Conservation (phyloP, 768 basidiomycete genomes). For the Termitomyces sp. region DNA sequence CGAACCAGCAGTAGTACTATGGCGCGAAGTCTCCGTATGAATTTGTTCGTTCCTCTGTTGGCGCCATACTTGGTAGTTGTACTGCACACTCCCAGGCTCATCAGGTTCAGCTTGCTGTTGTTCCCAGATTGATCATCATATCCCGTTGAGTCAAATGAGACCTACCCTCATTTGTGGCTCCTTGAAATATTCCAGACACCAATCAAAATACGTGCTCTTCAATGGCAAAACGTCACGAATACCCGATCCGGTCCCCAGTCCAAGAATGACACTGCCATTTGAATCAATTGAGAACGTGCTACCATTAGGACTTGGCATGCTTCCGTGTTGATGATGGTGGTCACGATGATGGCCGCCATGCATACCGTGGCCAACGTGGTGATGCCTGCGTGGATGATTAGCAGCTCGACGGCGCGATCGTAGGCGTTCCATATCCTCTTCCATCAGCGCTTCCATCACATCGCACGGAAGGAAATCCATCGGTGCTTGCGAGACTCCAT, state of each 20-base stretch:
- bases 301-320: slow-evolving; percentile 62
- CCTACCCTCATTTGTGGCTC: slow-evolving; percentile 98
- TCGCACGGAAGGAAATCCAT: slow-evolving; percentile 65
- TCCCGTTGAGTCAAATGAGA: neutral
- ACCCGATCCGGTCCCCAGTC: slow-evolving; percentile 74
- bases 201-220: slow-evolving; percentile 91
- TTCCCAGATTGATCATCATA: slow-evolving; percentile 10
- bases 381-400: slow-evolving; percentile 35
- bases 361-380: slow-evolving; percentile 18
- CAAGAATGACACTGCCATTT: slow-evolving; percentile 61
- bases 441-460: slow-evolving; percentile 85
- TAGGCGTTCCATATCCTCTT: slow-evolving; percentile 92
- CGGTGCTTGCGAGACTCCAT: slow-evolving; percentile 26
- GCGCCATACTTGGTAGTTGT: slow-evolving; percentile 95
- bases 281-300: slow-evolving; percentile 80
- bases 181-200: slow-evolving; percentile 96
- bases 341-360: slow-evolving; percentile 4
- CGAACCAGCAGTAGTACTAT: slow-evolving; percentile 74
- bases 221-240: slow-evolving; percentile 85
- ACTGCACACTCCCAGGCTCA: slow-evolving; percentile 90
- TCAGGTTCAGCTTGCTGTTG: slow-evolving; percentile 87
- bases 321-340: slow-evolving; percentile 30
- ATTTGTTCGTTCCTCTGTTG: slow-evolving; percentile 86
- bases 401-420: slow-evolving; percentile 56
- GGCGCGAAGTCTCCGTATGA: slow-evolving; percentile 58